A percentile compares a stretch with the other conserved stretches of the same genome.
Conservation (phyloP, 176 grass and related monocot genomes). For the Ensete ventricosum region DNA sequence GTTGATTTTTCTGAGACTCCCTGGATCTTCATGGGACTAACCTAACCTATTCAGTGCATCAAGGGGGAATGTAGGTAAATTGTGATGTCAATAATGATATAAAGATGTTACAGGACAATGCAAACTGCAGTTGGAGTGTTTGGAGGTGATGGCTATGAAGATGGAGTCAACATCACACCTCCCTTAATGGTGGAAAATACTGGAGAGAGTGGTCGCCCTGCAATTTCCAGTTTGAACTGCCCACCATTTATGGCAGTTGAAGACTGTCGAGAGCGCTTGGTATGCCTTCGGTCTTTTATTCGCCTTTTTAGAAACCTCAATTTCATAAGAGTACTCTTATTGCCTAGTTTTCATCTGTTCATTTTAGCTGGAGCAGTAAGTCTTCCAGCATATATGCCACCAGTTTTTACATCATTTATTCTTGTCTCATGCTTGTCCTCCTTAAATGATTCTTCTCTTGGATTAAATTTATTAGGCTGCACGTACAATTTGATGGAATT, state of each 20-base stretch:
- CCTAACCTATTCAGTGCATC: background rate
- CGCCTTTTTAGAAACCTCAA: too few species aligned
- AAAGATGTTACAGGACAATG: conserved; percentile 49
- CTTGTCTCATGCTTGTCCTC: too few species aligned
- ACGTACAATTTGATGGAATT: too few species aligned
- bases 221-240: conserved; percentile 57
- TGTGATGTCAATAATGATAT: background rate
- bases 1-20: too few species aligned
- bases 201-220: conserved; percentile 32
- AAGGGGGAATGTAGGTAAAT: background rate
- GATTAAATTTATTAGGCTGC: too few species aligned
- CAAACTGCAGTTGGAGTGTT: conserved; percentile 95
- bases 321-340: too few species aligned
- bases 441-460: too few species aligned
- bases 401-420: too few species aligned
- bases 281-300: conserved; percentile 16
- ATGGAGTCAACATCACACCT: conserved; percentile 18
- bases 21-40: too few species aligned
- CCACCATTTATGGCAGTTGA: conserved; percentile 74
- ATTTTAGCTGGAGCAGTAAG: too few species aligned
- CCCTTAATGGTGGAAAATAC: conserved; percentile 71
- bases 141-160: conserved; percentile 52
- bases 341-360: too few species aligned
- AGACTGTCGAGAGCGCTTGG: conserved; percentile 70
- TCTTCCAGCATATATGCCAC: too few species aligned